Percentiles rank a stretch among this genome's conserved stretches.
Conservation (phyloP, 2,329 filamentous ascomycete species). For the Neurospora sp. region DNA sequence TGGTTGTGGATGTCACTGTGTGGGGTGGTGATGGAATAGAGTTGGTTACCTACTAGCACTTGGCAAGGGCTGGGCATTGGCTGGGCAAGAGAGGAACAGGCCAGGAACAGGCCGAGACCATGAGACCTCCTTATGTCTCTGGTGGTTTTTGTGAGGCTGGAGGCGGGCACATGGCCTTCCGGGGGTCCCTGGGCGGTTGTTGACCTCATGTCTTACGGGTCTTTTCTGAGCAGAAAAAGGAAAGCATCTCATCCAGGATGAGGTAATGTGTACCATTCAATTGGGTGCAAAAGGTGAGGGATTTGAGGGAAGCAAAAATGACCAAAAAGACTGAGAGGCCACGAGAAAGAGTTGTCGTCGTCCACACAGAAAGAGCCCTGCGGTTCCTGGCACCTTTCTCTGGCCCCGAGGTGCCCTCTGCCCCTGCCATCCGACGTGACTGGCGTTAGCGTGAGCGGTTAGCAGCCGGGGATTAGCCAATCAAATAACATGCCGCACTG, state of each 20-base stretch:
- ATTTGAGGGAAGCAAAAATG: neutral
- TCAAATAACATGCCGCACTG: conserved; percentile 20
- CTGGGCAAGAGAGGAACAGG: neutral
- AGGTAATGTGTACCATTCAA: neutral
- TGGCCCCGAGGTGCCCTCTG: neutral
- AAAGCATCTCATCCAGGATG: neutral
- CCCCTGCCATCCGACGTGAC: conserved; percentile 17
- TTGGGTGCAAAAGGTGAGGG: conserved; percentile 1
- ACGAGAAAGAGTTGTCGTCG: neutral
- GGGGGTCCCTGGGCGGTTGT: neutral
- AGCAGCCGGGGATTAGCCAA: conserved; percentile 25
- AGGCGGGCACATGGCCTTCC: neutral
- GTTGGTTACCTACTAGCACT: neutral
- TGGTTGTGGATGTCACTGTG: neutral
- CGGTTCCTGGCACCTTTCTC: neutral
- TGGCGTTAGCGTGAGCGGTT: conserved; percentile 29
- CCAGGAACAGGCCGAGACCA: neutral
- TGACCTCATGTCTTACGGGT: neutral
- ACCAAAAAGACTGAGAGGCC: neutral
- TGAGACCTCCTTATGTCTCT: neutral
- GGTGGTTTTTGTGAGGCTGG: neutral
- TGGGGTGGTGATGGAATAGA: neutral
- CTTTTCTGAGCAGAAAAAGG: neutral
- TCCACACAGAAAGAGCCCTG: neutral
- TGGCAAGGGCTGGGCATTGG: neutral